These are phyloP conservation scores for Zostera marina DNA, from an alignment of 116 monocot genomes.

Conservation along the genomic window DNA sequence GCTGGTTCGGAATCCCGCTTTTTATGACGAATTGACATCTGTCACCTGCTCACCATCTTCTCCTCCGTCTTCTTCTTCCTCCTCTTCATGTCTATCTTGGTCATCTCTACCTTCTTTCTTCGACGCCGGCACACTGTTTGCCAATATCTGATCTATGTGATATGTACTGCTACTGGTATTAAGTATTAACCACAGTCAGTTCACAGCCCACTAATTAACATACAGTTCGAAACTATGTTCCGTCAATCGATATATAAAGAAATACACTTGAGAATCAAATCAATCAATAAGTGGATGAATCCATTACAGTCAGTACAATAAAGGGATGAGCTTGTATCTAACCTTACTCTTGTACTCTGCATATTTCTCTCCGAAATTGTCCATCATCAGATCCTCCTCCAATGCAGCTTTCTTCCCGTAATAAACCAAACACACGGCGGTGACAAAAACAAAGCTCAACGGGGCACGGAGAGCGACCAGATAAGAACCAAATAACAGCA, in stretches of 20 bases:
- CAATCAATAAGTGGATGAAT: no score
- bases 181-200: no score
- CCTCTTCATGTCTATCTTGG: conserved; percentile 34
- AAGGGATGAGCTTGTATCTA: conserved; percentile 57
- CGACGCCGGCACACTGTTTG: conserved; percentile 12
- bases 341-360: conserved; percentile 56
- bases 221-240: no score
- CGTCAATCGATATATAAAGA: no score
- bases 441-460: conserved; percentile 33
- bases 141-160: not conserved
- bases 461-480: conserved; percentile 51
- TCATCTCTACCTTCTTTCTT: conserved; percentile 19
- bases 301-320: conserved; percentile 56
- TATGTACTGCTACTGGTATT: no score
- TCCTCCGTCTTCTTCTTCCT: conserved; percentile 29
- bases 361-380: conserved; percentile 45
- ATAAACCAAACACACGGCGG: conserved; percentile 37
- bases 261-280: no score
- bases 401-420: conserved; percentile 56
- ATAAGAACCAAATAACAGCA: conserved; percentile 47
- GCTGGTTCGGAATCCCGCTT: conserved; percentile 43
- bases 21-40: conserved; percentile 2
- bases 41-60: conserved; percentile 15
- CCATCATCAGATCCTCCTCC: conserved; percentile 56
- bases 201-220: no score